Conservation (phyloP, 2,329 filamentous ascomycete species). For the Blumeria graminis region DNA sequence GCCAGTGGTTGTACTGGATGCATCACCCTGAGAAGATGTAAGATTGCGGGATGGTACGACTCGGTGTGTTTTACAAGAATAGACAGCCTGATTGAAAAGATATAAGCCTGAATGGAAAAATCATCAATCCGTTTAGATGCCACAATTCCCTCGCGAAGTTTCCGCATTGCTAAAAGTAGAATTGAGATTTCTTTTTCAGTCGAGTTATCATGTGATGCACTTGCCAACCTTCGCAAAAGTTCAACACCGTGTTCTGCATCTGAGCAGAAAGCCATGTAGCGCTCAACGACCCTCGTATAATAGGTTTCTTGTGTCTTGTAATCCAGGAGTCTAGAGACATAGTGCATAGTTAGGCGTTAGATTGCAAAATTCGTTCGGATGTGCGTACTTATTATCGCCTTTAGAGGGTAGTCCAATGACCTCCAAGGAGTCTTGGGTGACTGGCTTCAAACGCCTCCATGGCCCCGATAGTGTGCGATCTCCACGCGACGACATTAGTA, state of each 20-base stretch:
- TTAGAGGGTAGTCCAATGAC: slow-evolving; percentile 72
- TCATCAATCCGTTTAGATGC: slow-evolving; percentile 50
- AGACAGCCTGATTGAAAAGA: slow-evolving; percentile 70
- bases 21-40: slow-evolving; percentile 50
- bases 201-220: slow-evolving; percentile 13
- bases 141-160: slow-evolving; percentile 74
- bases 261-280: slow-evolving; percentile 77
- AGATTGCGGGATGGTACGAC: slow-evolving; percentile 71
- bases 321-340: slow-evolving; percentile 36
- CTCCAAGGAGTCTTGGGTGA: slow-evolving; percentile 54
- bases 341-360: background rate
- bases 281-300: slow-evolving; percentile 66
- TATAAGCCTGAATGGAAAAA: slow-evolving; percentile 73
- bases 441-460: slow-evolving; percentile 50
- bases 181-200: slow-evolving; percentile 36
- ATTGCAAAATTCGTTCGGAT: background rate
- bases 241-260: slow-evolving; percentile 44
- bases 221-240: slow-evolving; percentile 51
- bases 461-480: slow-evolving; percentile 24
- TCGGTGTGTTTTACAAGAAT: slow-evolving; percentile 64
- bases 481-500: slow-evolving; percentile 11
- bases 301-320: slow-evolving; percentile 61
- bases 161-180: slow-evolving; percentile 66
- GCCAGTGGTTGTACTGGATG: slow-evolving; percentile 45
- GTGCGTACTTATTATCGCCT: slow-evolving; percentile 52